Conservation (phyloP, 2,329 filamentous ascomycete species). For the Sporothrix dimorphospora region DNA sequence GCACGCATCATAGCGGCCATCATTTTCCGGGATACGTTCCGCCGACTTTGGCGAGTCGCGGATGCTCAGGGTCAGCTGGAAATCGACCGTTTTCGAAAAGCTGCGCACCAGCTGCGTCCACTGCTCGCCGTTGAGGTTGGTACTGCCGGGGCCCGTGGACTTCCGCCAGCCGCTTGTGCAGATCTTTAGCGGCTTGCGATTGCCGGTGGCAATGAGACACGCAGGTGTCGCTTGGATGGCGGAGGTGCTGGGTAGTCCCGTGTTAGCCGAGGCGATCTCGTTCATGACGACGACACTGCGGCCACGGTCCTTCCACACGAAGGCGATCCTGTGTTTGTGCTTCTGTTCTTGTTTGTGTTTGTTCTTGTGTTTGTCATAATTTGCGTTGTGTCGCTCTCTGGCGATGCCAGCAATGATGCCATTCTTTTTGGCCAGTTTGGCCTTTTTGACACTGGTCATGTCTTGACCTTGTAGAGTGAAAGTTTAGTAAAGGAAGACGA, state of each 20-base stretch:
- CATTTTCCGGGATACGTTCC: slow-evolving; percentile 19
- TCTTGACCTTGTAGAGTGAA: background rate
- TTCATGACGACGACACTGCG: slow-evolving; percentile 3
- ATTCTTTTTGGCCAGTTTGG: background rate
- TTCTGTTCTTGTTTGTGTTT: background rate
- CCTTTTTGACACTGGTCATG: background rate
- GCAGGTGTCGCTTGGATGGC: slow-evolving; percentile 28
- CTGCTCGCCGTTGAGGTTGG: background rate
- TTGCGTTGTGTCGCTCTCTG: background rate
- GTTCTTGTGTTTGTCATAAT: background rate
- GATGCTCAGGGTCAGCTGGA: slow-evolving; percentile 6
- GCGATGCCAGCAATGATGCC: background rate
- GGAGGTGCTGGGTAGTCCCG: background rate
- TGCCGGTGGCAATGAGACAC: slow-evolving; percentile 25
- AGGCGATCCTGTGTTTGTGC: background rate
- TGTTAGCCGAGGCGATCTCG: background rate
- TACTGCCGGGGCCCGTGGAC: background rate
- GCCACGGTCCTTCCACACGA: slow-evolving; percentile 24
- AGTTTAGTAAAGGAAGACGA: no score
- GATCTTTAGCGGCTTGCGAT: background rate
- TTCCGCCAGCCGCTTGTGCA: slow-evolving; percentile 30
- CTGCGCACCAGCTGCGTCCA: slow-evolving; percentile 30
- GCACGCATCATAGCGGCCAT: slow-evolving; percentile 29
- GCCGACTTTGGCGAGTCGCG: slow-evolving; percentile 27
- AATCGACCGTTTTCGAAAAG: background rate